Conservation (phyloP, 2,329 filamentous ascomycete species). For the Claviceps africana region DNA sequence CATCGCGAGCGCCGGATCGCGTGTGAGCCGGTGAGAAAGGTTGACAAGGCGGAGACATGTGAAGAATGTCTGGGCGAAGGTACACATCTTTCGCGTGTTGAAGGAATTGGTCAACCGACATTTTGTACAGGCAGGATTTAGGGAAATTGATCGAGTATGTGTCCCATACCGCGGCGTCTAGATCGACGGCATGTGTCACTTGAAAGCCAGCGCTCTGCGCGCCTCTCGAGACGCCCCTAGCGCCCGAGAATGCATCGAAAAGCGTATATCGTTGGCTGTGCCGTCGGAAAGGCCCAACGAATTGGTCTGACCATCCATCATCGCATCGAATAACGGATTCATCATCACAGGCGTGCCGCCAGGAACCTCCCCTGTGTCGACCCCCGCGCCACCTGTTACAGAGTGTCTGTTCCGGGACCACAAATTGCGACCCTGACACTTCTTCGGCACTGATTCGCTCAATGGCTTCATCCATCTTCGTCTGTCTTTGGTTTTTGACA, state of each 20-base stretch:
- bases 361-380: conserved; percentile 19
- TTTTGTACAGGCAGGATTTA: conserved; percentile 30
- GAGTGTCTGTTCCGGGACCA: conserved; percentile 16
- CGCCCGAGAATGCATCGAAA: conserved; percentile 60
- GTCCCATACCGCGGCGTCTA: conserved; percentile 37
- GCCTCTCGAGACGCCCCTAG: conserved; percentile 55
- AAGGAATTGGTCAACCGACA: conserved; percentile 37
- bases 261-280: conserved; percentile 44
- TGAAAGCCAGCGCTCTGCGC: conserved; percentile 43
- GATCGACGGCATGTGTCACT: conserved; percentile 51
- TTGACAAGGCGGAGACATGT: conserved; percentile 68
- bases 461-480: conserved; percentile 20
- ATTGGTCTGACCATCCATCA: background rate
- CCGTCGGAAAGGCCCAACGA: background rate
- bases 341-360: conserved; percentile 1
- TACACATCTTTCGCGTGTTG: conserved; percentile 10
- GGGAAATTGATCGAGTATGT: conserved; percentile 49
- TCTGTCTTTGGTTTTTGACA: conserved; percentile 9
- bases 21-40: conserved; percentile 63
- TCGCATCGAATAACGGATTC: background rate
- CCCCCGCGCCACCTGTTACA: conserved; percentile 20
- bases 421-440: conserved; percentile 16
- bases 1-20: conserved; percentile 51
- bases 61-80: conserved; percentile 49
- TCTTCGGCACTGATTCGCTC: conserved; percentile 18